Base-by-base conservation (phyloP, 1,139 yeast genomes). In the Kodamaea suecica region DNA sequence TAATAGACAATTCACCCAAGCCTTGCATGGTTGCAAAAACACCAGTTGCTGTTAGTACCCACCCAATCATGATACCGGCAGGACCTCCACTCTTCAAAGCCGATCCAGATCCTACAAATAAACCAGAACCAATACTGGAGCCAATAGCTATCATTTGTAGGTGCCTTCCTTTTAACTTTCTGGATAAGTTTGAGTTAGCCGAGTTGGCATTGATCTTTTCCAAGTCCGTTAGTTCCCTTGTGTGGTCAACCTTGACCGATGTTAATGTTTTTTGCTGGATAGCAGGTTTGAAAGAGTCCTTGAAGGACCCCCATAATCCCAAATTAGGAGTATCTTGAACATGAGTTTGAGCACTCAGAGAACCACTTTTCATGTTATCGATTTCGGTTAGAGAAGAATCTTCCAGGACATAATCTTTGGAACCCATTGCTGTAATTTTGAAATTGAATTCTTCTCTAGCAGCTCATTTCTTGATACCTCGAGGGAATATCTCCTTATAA, bases 1-100 rank as follows among this genome's bases (percentile, higher is more conserved):
- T 56, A 9, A 61, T 58, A 1, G 65, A 48, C 32, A 66, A 52
- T 41, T 66, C 72, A 12, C 70, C 71, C 34, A 65, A 53, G 4
- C 69, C 70, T 50, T 64, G 70, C 57, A 66, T 62, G 17, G 70
- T 65, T 17, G 51, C 44, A 21, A 36, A 51, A 8, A 51, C 50
- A 16, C 50, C 48, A 5, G 51, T 48, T 3, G 52, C 48, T 6
- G 47, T 50, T 33, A 50, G 33, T 6, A 36, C 31, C 53, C 53
- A 51, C 6, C 48, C 90, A 26, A 86, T 65, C 30, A 87, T 63
- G 30, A 87, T 62, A 30, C 84, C 82, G 0, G 78, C 87, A 2
- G 95, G 88, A 2, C 95, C 95, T 38, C 90, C 95, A 33, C 64
- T 58, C 29, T 50, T 43, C 43, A 69, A 55, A 14, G 70, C 70